Base-by-base conservation (phyloP, 768 basidiomycete species). In the Panaeolus papilionaceus region DNA sequence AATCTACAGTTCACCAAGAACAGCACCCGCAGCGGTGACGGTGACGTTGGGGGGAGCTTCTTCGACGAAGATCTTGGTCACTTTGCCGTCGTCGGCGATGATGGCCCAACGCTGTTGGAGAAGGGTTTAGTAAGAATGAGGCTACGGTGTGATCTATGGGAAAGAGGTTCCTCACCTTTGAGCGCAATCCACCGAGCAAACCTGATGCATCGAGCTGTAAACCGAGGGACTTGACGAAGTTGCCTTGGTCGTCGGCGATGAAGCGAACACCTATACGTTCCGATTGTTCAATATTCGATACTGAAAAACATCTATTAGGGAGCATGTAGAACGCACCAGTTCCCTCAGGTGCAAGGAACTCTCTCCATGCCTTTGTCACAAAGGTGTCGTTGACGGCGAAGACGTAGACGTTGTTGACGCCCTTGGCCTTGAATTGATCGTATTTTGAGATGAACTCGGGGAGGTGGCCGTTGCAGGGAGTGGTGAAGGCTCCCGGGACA, bases 341-440 rank as follows among this genome's bases (percentile, higher is more conserved):
- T 62, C 88, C 88, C 8, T 79, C 74, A 2, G 86, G 84, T 2
- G 87, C 87, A 44, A 92, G 79, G 26, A 84, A 79, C 33, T 86
- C 83, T 73, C 90, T 92, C 90, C 89, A 92, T 39, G 89, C 90
- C 84, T 89, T 85, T 67, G 84, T 87, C 54, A 92, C 91, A 72
- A 92, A 95, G 7, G 85, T 83, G 75, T 96, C 94, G 76, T 96
- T 96, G 66, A 93, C 89, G 28, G 88, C 81, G 65, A 96, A 79
- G 65, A 95, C 85, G 69, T 88, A 91, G 68, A 94, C 86, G 63
- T 86, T 83, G 67, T 87, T 84, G 73, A 94, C 80, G 11, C 92
- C 94, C 77, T 93, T 95, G 3, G 81, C 85, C 79, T 89, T 89
- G 86, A 92, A 92, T 74, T 89, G 81, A 14, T 89, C 84, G 76